Conservation (phyloP, 1,139 yeast species). For the Citeromyces hawaiiensis region DNA sequence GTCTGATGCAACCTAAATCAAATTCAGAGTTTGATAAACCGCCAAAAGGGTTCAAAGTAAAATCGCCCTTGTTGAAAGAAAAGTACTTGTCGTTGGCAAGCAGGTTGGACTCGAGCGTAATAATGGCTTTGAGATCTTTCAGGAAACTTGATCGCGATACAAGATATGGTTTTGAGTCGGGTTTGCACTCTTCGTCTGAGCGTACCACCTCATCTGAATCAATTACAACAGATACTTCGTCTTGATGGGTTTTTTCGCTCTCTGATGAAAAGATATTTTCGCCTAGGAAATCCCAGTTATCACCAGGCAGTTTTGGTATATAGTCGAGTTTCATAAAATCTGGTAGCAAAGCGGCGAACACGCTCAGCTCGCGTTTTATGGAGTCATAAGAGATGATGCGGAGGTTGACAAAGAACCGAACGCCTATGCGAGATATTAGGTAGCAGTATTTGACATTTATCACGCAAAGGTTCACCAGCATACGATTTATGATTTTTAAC, state of each 20-base stretch:
- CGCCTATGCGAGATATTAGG: constrained; percentile 20
- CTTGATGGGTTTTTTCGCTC: background rate
- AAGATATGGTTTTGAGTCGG: background rate
- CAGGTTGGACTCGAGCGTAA: background rate
- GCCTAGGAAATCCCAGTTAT: background rate
- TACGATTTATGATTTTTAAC: constrained; percentile 24
- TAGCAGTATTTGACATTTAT: constrained; percentile 20
- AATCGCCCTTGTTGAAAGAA: background rate
- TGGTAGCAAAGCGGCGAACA: constrained; percentile 22
- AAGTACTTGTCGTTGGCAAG: background rate
- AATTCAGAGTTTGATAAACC: background rate
- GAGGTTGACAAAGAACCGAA: constrained; percentile 17
- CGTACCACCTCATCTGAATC: background rate
- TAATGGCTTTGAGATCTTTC: background rate
- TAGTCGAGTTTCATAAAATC: constrained; percentile 10
- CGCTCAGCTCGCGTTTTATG: constrained; percentile 21
- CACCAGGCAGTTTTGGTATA: constrained; percentile 14
- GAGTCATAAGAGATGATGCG: constrained; percentile 20
- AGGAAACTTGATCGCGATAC: background rate
- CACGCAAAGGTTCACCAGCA: constrained; percentile 20
- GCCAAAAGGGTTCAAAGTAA: background rate
- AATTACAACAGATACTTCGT: background rate
- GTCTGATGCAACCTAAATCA: background rate
- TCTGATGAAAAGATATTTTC: background rate
- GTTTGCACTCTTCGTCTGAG: background rate